These are phyloP conservation scores for Alternaria incomplexa DNA, from an alignment of 2,329 filamentous ascomycete genomes.

Conservation along the genomic window DNA sequence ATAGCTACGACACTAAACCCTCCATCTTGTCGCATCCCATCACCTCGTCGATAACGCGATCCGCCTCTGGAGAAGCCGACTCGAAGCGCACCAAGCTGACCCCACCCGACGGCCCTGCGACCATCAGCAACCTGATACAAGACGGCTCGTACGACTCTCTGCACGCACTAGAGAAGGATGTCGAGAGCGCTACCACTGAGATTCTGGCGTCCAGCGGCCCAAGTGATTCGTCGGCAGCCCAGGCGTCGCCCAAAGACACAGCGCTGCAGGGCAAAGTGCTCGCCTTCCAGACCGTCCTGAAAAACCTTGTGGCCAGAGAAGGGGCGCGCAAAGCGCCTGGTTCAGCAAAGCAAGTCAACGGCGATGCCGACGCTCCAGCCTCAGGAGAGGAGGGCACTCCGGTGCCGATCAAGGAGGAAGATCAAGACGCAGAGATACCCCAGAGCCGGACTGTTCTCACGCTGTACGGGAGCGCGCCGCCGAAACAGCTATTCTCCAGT, in stretches of 20 bases:
- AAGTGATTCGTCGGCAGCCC: slow-evolving; percentile 22
- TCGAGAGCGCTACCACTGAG: slow-evolving; percentile 48
- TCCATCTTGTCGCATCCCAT: slow-evolving; percentile 53
- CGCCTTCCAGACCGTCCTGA: slow-evolving; percentile 43
- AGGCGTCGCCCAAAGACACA: slow-evolving; percentile 46
- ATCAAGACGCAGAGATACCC: slow-evolving; percentile 27
- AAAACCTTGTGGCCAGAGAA: slow-evolving; percentile 39
- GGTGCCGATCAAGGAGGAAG: slow-evolving; percentile 30
- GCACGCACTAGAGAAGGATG: slow-evolving; percentile 52
- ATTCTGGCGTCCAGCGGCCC: slow-evolving; percentile 46
- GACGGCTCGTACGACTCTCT: slow-evolving; percentile 50
- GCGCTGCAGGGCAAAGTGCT: slow-evolving; percentile 38
- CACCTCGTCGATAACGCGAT: slow-evolving; percentile 32
- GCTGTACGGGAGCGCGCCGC: slow-evolving; percentile 73
- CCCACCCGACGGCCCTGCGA: slow-evolving; percentile 34
- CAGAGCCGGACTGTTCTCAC: slow-evolving; percentile 70
- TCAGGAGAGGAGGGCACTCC: slow-evolving; percentile 18
- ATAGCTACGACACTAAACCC: slow-evolving; percentile 53
- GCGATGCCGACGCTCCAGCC: slow-evolving; percentile 10
- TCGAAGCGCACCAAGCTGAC: slow-evolving; percentile 55
- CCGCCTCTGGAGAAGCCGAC: slow-evolving; percentile 49
- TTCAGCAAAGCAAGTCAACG: slow-evolving; percentile 8
- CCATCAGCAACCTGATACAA: slow-evolving; percentile 49
- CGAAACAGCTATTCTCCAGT: slow-evolving; percentile 86
- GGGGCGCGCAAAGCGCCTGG: slow-evolving; percentile 25